Evolutionary conservation across 768 basidiomycete genomes (phyloP).

Genomic region (Pisolithus microcarpus): DNA sequence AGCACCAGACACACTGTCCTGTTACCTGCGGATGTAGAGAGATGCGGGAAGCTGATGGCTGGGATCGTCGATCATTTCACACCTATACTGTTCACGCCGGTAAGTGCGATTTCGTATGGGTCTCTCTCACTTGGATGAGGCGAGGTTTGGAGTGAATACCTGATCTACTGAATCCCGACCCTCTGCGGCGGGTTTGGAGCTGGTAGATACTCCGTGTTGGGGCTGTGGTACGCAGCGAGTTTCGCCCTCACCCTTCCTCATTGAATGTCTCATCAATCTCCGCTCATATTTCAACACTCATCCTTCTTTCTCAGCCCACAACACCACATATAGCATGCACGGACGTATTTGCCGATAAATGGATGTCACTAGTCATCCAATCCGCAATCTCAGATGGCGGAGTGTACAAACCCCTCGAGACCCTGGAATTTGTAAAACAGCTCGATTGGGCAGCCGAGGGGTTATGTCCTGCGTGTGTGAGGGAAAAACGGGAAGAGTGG

Average conservation of each 20-base stretch:
- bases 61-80: slow-evolving; percentile 61
- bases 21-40: slow-evolving; percentile 28
- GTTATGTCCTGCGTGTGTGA: slow-evolving; percentile 50
- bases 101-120: slow-evolving; percentile 11
- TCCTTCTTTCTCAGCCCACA: slow-evolving; percentile 29
- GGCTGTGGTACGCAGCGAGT: background rate
- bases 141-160: too few relatives aligned
- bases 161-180: too few relatives aligned
- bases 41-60: slow-evolving; percentile 45
- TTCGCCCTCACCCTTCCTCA: background rate
- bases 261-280: background rate
- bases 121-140: background rate
- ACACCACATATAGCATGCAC: slow-evolving; percentile 73
- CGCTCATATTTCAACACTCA: background rate
- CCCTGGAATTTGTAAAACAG: slow-evolving; percentile 50
- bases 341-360: slow-evolving; percentile 60
- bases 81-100: slow-evolving; percentile 64
- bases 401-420: slow-evolving; percentile 67
- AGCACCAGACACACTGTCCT: slow-evolving; percentile 18
- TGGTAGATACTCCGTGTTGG: too few relatives aligned
- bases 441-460: slow-evolving; percentile 55
- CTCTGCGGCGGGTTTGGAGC: too few relatives aligned
- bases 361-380: slow-evolving; percentile 66
- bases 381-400: slow-evolving; percentile 57
- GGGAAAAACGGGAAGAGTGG: slow-evolving; percentile 62